These are phyloP conservation scores for Trichomonas vaginalis DNA, from an alignment of 208 protist species.

Conservation along the genomic window DNA sequence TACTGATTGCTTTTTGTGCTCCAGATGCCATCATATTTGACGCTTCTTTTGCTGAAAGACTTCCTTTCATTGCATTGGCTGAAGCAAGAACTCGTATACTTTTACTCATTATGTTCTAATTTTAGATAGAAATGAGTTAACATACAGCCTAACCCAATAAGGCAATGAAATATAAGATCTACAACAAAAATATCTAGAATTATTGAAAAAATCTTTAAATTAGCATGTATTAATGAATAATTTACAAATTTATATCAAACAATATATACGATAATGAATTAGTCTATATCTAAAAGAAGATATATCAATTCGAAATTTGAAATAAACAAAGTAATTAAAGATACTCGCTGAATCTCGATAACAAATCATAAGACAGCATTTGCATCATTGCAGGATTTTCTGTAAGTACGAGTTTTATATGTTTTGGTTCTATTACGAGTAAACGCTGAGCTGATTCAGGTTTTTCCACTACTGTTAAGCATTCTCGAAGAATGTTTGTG, in stretches of 20 bases:
- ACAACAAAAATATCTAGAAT: no score
- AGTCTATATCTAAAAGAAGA: no score
- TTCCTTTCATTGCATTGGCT: constrained; percentile 17
- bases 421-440: not conserved
- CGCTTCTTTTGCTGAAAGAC: not conserved
- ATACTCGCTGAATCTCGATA: not conserved
- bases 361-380: not conserved
- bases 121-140: no score
- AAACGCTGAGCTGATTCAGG: not conserved
- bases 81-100: not conserved
- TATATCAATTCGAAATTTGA: not conserved
- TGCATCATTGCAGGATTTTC: not conserved
- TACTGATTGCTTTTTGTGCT: not conserved
- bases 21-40: not conserved
- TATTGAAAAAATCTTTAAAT: no score
- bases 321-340: not conserved
- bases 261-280: no score
- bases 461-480: not conserved
- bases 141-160: no score
- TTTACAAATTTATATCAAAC: no score
- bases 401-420: not conserved
- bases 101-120: not conserved
- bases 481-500: not conserved
- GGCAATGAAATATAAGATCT: no score
- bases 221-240: no score